A percentile compares a stretch with the other conserved stretches of the same genome.
Conservation (phyloP, 73 alveolate genomes). For the Paramecium sexaurelia region DNA sequence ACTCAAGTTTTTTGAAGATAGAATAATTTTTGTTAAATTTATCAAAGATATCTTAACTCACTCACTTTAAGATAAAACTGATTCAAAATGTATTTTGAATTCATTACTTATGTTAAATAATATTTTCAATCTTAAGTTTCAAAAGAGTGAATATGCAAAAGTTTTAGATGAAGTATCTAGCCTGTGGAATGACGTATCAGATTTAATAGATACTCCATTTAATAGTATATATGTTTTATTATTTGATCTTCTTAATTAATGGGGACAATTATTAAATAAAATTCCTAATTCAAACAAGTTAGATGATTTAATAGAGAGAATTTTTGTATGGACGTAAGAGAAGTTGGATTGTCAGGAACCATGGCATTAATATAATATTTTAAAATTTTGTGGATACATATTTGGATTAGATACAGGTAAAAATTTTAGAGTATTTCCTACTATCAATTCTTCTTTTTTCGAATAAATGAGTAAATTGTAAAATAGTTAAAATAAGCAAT, state of each 20-base stretch:
- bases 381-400: constrained; percentile 45
- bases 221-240: not conserved
- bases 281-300: not conserved
- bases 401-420: constrained; percentile 50
- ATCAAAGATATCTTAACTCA: not conserved
- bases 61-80: not conserved
- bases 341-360: constrained; percentile 18
- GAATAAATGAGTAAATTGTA: not conserved
- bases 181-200: not conserved
- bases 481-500: not conserved
- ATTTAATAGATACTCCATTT: not conserved
- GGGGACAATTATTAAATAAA: constrained; percentile 43
- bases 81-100: constrained; percentile 30
- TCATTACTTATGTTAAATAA: not conserved
- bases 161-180: not conserved
- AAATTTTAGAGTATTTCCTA: not conserved
- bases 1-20: not conserved
- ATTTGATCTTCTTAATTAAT: not conserved
- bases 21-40: not conserved
- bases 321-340: constrained; percentile 26
- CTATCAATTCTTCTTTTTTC: not conserved
- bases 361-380: constrained; percentile 46
- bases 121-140: not conserved
- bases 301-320: constrained; percentile 5
- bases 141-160: not conserved